phyloP scores from a whole-genome alignment of 352 stramenopile genomes.

The Phytophthora crassamura region DNA sequence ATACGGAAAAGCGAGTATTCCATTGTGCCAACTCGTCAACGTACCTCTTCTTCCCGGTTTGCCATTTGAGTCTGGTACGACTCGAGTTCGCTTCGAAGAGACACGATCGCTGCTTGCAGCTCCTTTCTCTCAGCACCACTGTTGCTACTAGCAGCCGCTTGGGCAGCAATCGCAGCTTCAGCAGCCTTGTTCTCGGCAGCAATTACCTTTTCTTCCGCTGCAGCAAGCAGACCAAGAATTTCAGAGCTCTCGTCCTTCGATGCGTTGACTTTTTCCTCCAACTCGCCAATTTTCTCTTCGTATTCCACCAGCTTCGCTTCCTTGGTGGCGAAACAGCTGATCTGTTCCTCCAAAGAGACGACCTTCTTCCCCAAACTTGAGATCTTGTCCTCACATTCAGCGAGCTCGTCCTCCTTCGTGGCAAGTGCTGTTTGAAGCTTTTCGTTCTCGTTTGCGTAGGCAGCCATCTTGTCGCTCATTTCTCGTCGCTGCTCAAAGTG shows the following conservation, averaged over 20 bases:
- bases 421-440: conserved; percentile 25
- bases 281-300: conserved; percentile 24
- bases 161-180: conserved; percentile 26
- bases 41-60: conserved; percentile 32
- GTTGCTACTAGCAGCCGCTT: conserved; percentile 18
- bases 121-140: conserved; percentile 21
- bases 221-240: conserved; percentile 32
- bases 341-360: conserved; percentile 10
- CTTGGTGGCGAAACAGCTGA: conserved; percentile 14
- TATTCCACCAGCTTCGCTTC: conserved; percentile 18
- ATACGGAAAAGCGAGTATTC: too few species aligned
- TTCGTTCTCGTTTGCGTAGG: conserved; percentile 34
- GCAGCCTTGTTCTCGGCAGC: conserved; percentile 39
- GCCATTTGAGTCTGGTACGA: conserved; percentile 17
- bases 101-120: conserved; percentile 30
- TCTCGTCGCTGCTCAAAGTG: conserved; percentile 41
- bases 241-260: conserved; percentile 41
- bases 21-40: not conserved
- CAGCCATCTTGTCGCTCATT: conserved; percentile 47
- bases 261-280: conserved; percentile 29
- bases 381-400: conserved; percentile 33
- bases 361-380: conserved; percentile 31
- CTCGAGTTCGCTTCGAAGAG: conserved; percentile 32
- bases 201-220: conserved; percentile 34
- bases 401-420: conserved; percentile 30